phyloP scores from a whole-genome alignment of 176 grass and related monocot genomes.

The Aegilops sharonensis region DNA sequence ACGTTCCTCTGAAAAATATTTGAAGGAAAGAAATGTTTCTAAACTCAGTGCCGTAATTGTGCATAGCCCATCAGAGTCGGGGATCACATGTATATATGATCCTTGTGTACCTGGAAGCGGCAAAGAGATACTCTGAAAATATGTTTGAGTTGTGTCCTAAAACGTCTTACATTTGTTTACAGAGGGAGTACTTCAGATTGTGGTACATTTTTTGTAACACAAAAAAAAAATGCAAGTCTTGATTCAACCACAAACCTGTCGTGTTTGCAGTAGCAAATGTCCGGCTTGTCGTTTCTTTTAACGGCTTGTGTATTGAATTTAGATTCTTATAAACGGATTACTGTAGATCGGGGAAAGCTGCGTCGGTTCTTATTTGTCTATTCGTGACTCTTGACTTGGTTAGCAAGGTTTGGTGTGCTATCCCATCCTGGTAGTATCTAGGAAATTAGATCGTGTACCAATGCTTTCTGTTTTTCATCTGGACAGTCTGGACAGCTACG shows the following conservation, averaged over 20 bases:
- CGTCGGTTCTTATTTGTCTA: neutral
- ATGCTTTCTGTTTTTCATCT: neutral
- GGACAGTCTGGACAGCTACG: neutral
- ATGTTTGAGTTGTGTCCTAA: neutral
- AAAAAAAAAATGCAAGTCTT: neutral
- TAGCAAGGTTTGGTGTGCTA: neutral
- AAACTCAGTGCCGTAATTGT: too few species aligned
- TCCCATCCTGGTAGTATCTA: neutral
- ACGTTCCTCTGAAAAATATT: neutral
- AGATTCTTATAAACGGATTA: slow-evolving; percentile 10
- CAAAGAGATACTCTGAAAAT: neutral
- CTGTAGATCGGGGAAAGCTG: slow-evolving; percentile 1
- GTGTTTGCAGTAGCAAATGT: neutral
- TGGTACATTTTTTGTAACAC: neutral
- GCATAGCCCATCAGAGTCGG: neutral
- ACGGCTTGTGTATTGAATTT: neutral
- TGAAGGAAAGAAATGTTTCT: neutral
- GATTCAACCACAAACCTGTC: neutral
- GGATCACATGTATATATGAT: neutral
- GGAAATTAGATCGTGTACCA: neutral
- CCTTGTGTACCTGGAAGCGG: neutral
- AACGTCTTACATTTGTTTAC: too few species aligned
- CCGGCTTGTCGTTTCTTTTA: neutral
- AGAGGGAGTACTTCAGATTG: neutral
- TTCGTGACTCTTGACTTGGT: neutral